Evolutionary conservation across 371 early-diverging fungal genomes (phyloP), one percentile per base, ranked within the genome.

Genomic region (Nosema muscidifuracis): DNA sequence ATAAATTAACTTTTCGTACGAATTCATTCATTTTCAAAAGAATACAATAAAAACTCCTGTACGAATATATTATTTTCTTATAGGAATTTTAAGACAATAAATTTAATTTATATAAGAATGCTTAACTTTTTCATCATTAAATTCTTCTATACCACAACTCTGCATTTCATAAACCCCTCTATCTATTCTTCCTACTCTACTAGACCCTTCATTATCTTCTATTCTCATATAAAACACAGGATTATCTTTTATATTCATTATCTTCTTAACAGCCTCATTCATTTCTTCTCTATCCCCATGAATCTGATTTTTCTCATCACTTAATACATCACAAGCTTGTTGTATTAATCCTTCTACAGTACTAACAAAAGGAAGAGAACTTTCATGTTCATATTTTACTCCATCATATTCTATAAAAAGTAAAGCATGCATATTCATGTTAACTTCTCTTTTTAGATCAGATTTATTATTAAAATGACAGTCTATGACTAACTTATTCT

Each of bases 191-290:
- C 70, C 70, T 43, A 80, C 62, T 55, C 73, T 71, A 26, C 74
- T 73, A 40, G 40, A 36, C 3, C 80, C 77, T 15, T 24, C 51
- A 15, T 38, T 40, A 62, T 80, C 80, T 42, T n/a, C 30, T 15
- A 80, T 71, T 44, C 16, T 55, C 44, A 80, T 20, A 38, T 71
- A 60, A 42, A 80, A 74, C 18, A 34, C 60, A 15, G 61, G 62
- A n/a, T 57, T 57, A 13, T 2, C 20, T 15, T 66, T 44, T 4
- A 72, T 50, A 15, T 43, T 15, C 26, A 28, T 50, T 15, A 67
- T n/a, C 7, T 43, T 13, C 3, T 63, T 34, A 10, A 68, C 42
- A 12, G 28, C 65, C 31, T 70, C 62, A 3, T 74, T 67, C 12
- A 56, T 30, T 36, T 63, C 40, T 38, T 61, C 63, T 38, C 13